These are phyloP conservation scores for Eucalyptus virginea DNA, from an alignment of 345 rosid species.

Conservation along the genomic window DNA sequence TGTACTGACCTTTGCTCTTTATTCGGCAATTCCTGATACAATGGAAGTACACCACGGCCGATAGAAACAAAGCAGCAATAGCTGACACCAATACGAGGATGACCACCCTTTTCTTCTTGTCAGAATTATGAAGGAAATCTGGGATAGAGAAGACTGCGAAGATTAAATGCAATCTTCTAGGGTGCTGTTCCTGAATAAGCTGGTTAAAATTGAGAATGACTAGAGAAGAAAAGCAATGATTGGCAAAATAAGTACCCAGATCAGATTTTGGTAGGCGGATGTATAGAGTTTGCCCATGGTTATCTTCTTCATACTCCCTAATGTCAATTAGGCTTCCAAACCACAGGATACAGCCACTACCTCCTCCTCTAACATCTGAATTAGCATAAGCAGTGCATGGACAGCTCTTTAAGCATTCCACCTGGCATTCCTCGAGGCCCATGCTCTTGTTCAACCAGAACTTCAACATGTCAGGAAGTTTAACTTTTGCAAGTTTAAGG, in stretches of 20 bases:
- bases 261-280: not conserved
- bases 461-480: slow-evolving; percentile 2
- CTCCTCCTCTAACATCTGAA: slow-evolving; percentile 4
- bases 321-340: not conserved
- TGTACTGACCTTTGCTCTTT: not conserved
- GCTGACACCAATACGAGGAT: not conserved
- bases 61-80: not conserved
- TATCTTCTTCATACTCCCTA: not conserved
- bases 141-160: not conserved
- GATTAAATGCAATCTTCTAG: not conserved
- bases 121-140: not conserved
- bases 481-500: not conserved
- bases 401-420: slow-evolving; percentile 7
- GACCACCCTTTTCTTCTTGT: not conserved
- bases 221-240: not conserved
- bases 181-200: not conserved
- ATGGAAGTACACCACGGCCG: not conserved
- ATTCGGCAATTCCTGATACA: not conserved
- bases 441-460: slow-evolving; percentile 3
- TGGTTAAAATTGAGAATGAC: not conserved
- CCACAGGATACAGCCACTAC: slow-evolving; percentile 16
- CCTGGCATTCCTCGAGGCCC: slow-evolving; percentile 1
- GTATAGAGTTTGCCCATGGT: not conserved
- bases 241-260: not conserved
- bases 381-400: slow-evolving; percentile 21